Percentiles rank a stretch among this genome's conserved stretches.
These are phyloP conservation scores for Rubroshorea leprosula DNA, from an alignment of 345 rosid genomes.

Conservation along the genomic window DNA sequence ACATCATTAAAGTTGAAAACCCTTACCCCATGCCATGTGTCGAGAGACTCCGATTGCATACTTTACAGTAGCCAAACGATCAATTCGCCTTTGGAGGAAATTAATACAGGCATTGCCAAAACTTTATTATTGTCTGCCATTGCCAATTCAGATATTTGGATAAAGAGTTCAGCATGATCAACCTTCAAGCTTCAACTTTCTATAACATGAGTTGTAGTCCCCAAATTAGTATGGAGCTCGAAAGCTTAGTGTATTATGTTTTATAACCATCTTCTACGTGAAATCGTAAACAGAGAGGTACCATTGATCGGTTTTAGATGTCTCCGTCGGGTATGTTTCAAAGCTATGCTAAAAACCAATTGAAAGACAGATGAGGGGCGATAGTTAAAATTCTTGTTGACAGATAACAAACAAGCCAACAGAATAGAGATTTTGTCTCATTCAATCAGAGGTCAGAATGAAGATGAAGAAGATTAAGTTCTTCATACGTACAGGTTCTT, in stretches of 20 bases:
- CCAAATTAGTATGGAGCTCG: neutral
- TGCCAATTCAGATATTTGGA: neutral
- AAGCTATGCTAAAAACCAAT: too few relatives aligned
- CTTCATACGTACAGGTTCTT: too few relatives aligned
- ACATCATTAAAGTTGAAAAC: too few relatives aligned
- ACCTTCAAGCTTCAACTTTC: neutral
- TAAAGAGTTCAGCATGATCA: neutral
- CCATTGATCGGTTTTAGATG: neutral
- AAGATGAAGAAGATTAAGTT: too few relatives aligned
- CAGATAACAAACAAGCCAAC: too few relatives aligned
- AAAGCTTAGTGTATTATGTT: neutral
- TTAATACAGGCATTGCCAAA: too few relatives aligned
- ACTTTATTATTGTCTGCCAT: neutral
- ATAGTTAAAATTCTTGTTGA: too few relatives aligned
- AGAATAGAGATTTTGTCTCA: too few relatives aligned
- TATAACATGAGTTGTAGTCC: neutral
- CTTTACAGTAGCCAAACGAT: slow-evolving; percentile 17
- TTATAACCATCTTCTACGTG: slow-evolving; percentile 1
- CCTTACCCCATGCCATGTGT: too few relatives aligned
- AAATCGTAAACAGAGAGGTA: neutral
- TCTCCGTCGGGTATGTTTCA: neutral
- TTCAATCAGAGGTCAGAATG: too few relatives aligned
- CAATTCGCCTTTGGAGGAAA: slow-evolving; percentile 12
- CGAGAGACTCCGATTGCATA: too few relatives aligned
- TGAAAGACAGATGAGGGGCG: too few relatives aligned